Evolutionary conservation across 2,329 filamentous ascomycete species (phyloP).

Genomic region (Thielaviopsis euricoi): DNA sequence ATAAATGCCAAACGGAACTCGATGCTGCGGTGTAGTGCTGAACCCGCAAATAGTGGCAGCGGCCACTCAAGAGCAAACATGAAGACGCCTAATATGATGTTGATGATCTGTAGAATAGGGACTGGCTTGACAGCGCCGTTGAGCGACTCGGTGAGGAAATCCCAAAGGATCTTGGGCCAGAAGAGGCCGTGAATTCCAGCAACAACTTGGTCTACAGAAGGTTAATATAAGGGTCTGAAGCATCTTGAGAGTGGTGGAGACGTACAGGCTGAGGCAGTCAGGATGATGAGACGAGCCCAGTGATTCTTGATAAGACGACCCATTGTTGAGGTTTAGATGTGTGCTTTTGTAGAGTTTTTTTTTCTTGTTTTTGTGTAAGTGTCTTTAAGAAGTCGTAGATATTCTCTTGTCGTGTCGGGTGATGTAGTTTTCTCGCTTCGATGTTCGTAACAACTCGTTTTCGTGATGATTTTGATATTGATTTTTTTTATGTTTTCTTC

Average conservation of each 20-base stretch:
- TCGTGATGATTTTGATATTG: slow-evolving; percentile 7
- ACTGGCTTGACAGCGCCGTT: slow-evolving; percentile 72
- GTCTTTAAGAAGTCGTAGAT: neutral
- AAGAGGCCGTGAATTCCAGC: slow-evolving; percentile 80
- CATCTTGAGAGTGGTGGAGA: slow-evolving; percentile 11
- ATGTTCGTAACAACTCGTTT: slow-evolving; percentile 8
- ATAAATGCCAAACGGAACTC: slow-evolving; percentile 71
- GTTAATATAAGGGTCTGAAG: slow-evolving; percentile 1
- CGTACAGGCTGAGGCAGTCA: slow-evolving; percentile 66
- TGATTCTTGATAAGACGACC: slow-evolving; percentile 99
- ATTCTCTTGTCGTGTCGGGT: neutral
- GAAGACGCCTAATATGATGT: slow-evolving; percentile 63
- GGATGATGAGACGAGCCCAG: slow-evolving; percentile 85
- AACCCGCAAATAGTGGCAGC: slow-evolving; percentile 58
- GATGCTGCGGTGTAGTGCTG: slow-evolving; percentile 67
- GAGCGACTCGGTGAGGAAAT: slow-evolving; percentile 83
- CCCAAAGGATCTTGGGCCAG: slow-evolving; percentile 99
- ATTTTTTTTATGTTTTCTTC: neutral
- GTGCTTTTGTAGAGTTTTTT: slow-evolving; percentile 10
- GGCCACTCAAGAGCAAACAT: slow-evolving; percentile 88
- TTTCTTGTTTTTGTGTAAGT: slow-evolving; percentile 3
- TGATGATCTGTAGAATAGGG: slow-evolving; percentile 81
- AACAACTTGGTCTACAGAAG: slow-evolving; percentile 57
- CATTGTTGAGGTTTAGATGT: slow-evolving; percentile 36
- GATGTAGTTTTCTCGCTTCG: slow-evolving; percentile 7